A percentile compares a stretch with the other conserved stretches of the same genome.
phyloP scores from a whole-genome alignment of 495 filamentous ascomycete genomes.

The Lasiosphaeria ovina region DNA sequence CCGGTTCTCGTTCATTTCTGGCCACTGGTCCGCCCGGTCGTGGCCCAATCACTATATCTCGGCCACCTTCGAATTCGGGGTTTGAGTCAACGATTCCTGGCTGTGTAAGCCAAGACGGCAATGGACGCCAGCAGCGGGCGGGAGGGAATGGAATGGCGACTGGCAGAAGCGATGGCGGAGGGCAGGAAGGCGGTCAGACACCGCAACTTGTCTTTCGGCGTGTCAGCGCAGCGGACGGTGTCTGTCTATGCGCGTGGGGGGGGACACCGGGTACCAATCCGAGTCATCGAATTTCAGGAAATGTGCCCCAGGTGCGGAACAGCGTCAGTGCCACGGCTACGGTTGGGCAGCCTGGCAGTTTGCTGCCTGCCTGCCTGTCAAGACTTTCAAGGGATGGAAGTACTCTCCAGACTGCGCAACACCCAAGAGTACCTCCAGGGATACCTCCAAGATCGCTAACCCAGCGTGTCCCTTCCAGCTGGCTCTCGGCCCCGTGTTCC shows the following conservation, averaged over 20 bases:
- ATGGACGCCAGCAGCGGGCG: not conserved
- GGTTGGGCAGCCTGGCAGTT: slow-evolving; percentile 12
- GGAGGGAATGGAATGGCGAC: slow-evolving; percentile 9
- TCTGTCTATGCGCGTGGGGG: slow-evolving; percentile 28
- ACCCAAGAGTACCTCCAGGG: no score
- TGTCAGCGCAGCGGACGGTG: slow-evolving; percentile 16
- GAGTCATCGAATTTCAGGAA: slow-evolving; percentile 21
- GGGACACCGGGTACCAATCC: slow-evolving; percentile 22
- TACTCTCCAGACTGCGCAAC: no score
- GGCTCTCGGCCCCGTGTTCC: not conserved
- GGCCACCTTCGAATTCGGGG: not conserved
- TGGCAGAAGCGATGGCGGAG: slow-evolving; percentile 6
- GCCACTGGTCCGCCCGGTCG: not conserved
- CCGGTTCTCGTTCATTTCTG: not conserved
- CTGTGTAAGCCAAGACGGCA: not conserved
- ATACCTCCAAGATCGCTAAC: no score
- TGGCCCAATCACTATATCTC: not conserved
- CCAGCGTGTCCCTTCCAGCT: not conserved
- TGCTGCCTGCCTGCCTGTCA: no score
- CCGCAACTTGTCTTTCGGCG: slow-evolving; percentile 25
- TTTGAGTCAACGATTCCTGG: not conserved
- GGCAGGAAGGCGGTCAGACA: slow-evolving; percentile 29
- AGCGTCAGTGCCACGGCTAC: slow-evolving; percentile 17
- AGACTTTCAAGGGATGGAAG: no score
- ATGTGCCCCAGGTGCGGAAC: slow-evolving; percentile 1